Base-by-base conservation (phyloP, 805 yeast species). In the Tetrapisispora taiwanensis region DNA sequence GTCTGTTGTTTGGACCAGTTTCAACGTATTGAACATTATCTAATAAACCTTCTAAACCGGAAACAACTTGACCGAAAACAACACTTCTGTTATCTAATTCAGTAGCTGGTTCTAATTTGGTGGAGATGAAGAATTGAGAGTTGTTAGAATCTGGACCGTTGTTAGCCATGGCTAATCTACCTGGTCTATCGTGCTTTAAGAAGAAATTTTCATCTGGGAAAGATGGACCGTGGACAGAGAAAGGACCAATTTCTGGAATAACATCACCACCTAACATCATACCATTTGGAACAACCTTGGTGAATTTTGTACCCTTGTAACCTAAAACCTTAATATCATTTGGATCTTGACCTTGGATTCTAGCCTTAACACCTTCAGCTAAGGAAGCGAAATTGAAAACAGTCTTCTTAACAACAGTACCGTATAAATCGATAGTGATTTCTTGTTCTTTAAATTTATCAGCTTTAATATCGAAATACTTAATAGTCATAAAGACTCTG, bases 181-280 rank as follows among this genome's bases (percentile, higher is more conserved):
- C 84, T 22, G 80, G 75, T 64, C 78, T 76, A 62, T 76, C 81
- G 60, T 81, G 86, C 63, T 75, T 76, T 53, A 81, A 60, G 22
- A 59, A 51, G 53, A 81, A 67, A 78, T 79, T 84, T 71, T 88
- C 97, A 62, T 88, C 97, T 4, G 69, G 72, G 59, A 86, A 81
- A 57, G 70, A 72, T 46, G 70, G 69, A 30, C 95, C 95, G 63
- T 79, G 85, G 55, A 87, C 82, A 17, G 94, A 82, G 54, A 71
- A 71, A 13, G 96, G 95, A 22, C 94, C 95, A 44, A 76, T 71
- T 14, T 90, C 89, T 28, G 73, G 75, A 50, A 82, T 79, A 61
- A 81, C 82, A 65, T 85, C 92, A 50, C 96, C 96, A 48, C 95
- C 95, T 67, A 86, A 95, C 52, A 88, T 74, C 82, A 86, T 80